Conservation (phyloP, 1,139 yeast genomes). For the Diutina rugosa region DNA sequence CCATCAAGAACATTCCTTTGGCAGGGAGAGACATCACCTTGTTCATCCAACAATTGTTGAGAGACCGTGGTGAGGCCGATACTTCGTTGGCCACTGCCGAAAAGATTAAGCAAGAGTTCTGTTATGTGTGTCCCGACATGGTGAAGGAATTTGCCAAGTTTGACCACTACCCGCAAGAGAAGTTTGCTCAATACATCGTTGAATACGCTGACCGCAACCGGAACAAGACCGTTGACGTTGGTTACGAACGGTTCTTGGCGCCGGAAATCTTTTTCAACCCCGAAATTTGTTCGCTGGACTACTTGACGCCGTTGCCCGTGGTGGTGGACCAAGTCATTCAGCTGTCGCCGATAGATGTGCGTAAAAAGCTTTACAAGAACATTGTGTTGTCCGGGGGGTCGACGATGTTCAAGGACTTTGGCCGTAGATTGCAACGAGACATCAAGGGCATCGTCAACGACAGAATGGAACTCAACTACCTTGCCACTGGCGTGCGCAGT, state of each 20-base stretch:
- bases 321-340: slow-evolving; percentile 94
- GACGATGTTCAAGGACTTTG: slow-evolving; percentile 97
- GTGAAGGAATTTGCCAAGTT: slow-evolving; percentile 92
- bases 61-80: slow-evolving; percentile 95
- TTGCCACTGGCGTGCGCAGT: slow-evolving; percentile 68
- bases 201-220: slow-evolving; percentile 49
- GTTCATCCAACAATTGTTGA: slow-evolving; percentile 81
- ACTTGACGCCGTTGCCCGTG: slow-evolving; percentile 86
- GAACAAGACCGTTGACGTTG: slow-evolving; percentile 78
- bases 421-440: slow-evolving; percentile 94
- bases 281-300: slow-evolving; percentile 91
- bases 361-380: slow-evolving; percentile 90
- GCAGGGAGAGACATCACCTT: slow-evolving; percentile 97
- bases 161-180: slow-evolving; percentile 80
- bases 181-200: slow-evolving; percentile 86
- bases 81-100: slow-evolving; percentile 94
- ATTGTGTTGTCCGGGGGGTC: slow-evolving; percentile 95
- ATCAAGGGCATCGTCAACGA: slow-evolving; percentile 77
- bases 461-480: slow-evolving; percentile 75
- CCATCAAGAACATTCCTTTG: slow-evolving; percentile 92
- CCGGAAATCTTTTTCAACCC: slow-evolving; percentile 98
- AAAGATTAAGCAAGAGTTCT: slow-evolving; percentile 87
- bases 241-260: slow-evolving; percentile 93
- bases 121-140: slow-evolving; percentile 95
- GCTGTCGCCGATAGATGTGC: slow-evolving; percentile 92